Base-by-base conservation (phyloP, 345 rosid species). In the Populus nigra region DNA sequence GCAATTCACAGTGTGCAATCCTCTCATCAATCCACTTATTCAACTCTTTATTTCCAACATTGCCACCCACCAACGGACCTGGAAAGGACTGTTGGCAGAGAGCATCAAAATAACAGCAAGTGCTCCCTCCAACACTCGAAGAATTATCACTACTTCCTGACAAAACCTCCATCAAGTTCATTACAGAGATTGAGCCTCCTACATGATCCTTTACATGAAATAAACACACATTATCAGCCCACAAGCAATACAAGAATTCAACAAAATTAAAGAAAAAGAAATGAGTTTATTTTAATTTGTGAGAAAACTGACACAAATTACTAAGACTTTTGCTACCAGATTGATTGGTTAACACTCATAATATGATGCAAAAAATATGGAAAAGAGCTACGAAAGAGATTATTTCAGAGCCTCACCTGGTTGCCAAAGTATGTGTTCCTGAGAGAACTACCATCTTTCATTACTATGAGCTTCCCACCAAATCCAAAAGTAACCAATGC, bases 1-100 rank as follows among this genome's bases (percentile, higher is more conserved):
- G 73, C 71, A 94, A 84, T 76, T 92, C 97, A 85, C 89, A 90
- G 31, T 79, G 79, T 18, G 83, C 80, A 83, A 91, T 86, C 84
- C 94, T 88, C 83, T 94, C 97, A 85, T 94, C 99, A 72, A 94
- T 85, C 99, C 99, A 96, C 87, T 89, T 96, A 82, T 91, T 81
- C 84, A 96, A 87, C 71, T 96, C 99, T 84, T 92, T 94, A 82
- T 80, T 90, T 79, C 98, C 95, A 76, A 81, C 94, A 90, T 78
- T 90, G 69, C 99, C 99, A 68, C 98, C 98, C 83, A 90, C 93
- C 90, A 96, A 85, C 33, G 99, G 99, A 80, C 97, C 97, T 41
- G 97, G 92, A 87, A 92, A 89, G 68, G 91, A 84, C 79, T 91
- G 91, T 80, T 91, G 91, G 87, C 88, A 83, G 68, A 96, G 86